Evolutionary conservation across 1,284 basidiomycete genomes (phyloP).

Genomic region (Cryptococcus amylolentus): DNA sequence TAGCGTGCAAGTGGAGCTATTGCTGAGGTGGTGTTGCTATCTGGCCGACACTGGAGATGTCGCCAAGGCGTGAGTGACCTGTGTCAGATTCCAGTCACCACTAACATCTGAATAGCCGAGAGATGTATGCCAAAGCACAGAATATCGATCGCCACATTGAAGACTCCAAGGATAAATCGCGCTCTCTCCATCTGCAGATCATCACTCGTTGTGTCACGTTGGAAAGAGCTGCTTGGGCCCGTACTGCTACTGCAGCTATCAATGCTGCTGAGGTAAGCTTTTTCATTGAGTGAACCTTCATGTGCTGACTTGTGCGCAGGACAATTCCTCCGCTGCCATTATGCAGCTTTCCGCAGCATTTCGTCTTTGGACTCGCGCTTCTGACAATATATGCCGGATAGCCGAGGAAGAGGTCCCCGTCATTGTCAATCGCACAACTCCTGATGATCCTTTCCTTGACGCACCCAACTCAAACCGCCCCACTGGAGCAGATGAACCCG

Average conservation of each 20-base stretch:
- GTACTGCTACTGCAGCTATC: slow-evolving; percentile 63
- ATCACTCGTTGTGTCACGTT: slow-evolving; percentile 59
- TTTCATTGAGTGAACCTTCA: background rate
- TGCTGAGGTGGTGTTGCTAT: slow-evolving; percentile 64
- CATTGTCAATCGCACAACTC: background rate
- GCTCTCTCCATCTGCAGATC: slow-evolving; percentile 54
- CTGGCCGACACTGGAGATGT: slow-evolving; percentile 63
- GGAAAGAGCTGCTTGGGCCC: slow-evolving; percentile 68
- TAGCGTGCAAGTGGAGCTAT: slow-evolving; percentile 54
- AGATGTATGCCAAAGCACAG: slow-evolving; percentile 17
- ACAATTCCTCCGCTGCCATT: slow-evolving; percentile 62
- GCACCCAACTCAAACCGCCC: slow-evolving; percentile 14
- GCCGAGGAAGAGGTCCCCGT: slow-evolving; percentile 43
- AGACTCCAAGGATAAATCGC: slow-evolving; percentile 4
- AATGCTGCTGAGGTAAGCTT: slow-evolving; percentile 61
- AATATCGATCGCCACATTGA: slow-evolving; percentile 52
- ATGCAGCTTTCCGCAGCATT: slow-evolving; percentile 66
- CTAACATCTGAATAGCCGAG: slow-evolving; percentile 5
- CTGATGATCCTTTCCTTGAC: slow-evolving; percentile 26
- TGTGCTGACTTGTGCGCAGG: slow-evolving; percentile 52
- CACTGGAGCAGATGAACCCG: slow-evolving; percentile 41
- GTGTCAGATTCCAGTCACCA: background rate
- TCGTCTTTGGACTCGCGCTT: slow-evolving; percentile 73
- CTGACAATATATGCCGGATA: slow-evolving; percentile 66
- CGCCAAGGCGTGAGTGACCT: slow-evolving; percentile 57